phyloP scores from a whole-genome alignment of 306 rosid species.

The Mucuna pruriens region DNA sequence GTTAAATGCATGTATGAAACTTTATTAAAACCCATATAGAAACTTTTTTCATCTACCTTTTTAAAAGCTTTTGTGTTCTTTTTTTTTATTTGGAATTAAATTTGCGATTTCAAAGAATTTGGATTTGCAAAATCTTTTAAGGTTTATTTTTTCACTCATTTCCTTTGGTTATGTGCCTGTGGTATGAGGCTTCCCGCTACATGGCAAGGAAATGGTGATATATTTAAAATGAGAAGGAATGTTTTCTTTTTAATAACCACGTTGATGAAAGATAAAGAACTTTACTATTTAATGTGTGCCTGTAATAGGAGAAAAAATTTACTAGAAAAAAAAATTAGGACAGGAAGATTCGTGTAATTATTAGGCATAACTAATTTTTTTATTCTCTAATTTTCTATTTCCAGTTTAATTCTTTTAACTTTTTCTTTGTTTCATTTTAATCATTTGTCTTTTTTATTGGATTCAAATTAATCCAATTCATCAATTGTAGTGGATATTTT shows the following conservation, averaged over 20 bases:
- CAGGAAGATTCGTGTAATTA: background rate
- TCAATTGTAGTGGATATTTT: too few species aligned
- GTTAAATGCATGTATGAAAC: background rate
- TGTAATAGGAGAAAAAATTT: background rate
- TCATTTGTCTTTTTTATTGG: too few species aligned
- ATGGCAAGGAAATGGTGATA: background rate
- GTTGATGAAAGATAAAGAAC: background rate
- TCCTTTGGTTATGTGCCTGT: background rate
- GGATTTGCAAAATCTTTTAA: background rate
- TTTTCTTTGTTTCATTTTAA: too few species aligned
- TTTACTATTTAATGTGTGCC: background rate
- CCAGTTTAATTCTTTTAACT: too few species aligned
- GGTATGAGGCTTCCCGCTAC: background rate
- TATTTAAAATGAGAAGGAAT: background rate
- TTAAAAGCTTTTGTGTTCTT: background rate
- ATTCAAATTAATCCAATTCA: too few species aligned
- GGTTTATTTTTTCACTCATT: background rate
- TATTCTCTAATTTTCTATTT: background rate
- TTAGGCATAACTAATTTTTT: too few species aligned
- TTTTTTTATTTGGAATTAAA: background rate
- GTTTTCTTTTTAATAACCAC: background rate
- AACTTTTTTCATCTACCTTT: background rate
- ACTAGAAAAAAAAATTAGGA: background rate
- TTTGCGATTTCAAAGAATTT: background rate
- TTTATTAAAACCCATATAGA: background rate